Conservation (phyloP, 164 flowering plant genomes). For the Magnolia officinalis region DNA sequence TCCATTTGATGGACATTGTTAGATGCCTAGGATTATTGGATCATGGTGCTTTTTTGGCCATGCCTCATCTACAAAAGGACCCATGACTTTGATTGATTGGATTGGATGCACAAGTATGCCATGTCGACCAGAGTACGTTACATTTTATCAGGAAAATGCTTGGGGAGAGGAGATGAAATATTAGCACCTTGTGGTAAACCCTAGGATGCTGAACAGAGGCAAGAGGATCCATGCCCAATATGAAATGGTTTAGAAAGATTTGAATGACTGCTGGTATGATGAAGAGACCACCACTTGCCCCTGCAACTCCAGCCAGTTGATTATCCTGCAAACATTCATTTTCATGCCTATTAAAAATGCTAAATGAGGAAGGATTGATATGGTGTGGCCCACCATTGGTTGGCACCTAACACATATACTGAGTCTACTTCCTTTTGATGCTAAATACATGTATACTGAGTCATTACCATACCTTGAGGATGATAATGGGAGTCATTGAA, state of each 20-base stretch:
- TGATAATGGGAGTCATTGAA: slow-evolving; percentile 82
- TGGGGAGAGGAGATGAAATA: background rate
- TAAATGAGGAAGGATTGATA: no score
- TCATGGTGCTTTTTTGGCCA: background rate
- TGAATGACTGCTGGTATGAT: slow-evolving; percentile 79
- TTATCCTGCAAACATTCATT: slow-evolving; percentile 46
- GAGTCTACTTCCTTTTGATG: no score
- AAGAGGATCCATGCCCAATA: slow-evolving; percentile 69
- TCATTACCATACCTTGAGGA: slow-evolving; percentile 56
- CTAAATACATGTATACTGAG: background rate
- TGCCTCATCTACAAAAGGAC: background rate
- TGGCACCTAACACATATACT: no score
- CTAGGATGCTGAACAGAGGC: slow-evolving; percentile 72
- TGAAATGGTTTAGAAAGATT: slow-evolving; percentile 70
- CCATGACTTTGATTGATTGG: background rate
- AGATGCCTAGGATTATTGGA: background rate
- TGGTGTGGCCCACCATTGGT: no score
- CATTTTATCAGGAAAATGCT: background rate
- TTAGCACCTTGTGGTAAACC: slow-evolving; percentile 68
- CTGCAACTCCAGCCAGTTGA: slow-evolving; percentile 69
- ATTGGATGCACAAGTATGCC: background rate
- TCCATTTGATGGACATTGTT: background rate
- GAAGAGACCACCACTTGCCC: slow-evolving; percentile 77
- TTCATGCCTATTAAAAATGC: background rate
- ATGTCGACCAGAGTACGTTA: background rate